A percentile compares a stretch with the other conserved stretches of the same genome.
These are phyloP conservation scores for Cladosporium sp. DNA, from an alignment of 2,329 filamentous ascomycete species.

Conservation along the genomic window DNA sequence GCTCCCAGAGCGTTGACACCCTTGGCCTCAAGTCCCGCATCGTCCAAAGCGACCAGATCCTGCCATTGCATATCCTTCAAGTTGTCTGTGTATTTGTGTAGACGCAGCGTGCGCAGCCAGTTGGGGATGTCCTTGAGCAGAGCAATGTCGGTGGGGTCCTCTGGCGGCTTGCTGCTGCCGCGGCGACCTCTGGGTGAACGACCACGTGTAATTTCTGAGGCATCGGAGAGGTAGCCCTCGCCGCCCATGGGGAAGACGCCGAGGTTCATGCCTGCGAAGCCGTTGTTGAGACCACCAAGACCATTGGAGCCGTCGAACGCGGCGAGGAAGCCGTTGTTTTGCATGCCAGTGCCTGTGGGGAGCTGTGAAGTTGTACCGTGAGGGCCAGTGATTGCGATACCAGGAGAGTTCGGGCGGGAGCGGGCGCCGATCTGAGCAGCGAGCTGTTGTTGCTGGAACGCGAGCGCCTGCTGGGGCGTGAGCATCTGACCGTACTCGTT, in stretches of 20 bases:
- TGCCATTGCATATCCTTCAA: conserved; percentile 97
- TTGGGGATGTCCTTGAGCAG: conserved; percentile 92
- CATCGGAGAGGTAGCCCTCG: conserved; percentile 90
- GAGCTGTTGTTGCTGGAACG: conserved; percentile 71
- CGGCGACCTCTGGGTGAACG: conserved; percentile 88
- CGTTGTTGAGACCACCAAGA: conserved; percentile 58
- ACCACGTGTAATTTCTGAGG: conserved; percentile 86
- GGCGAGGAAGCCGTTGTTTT: conserved; percentile 90
- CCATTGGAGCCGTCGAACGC: conserved; percentile 72
- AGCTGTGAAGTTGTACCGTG: conserved; percentile 49
- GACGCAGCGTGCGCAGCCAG: conserved; percentile 89
- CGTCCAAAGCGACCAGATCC: conserved; percentile 86
- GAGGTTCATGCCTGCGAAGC: conserved; percentile 70
- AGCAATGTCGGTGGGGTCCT: conserved; percentile 89
- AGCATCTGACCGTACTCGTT: conserved; percentile 89
- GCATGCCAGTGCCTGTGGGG: conserved; percentile 73
- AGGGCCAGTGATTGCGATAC: conserved; percentile 72
- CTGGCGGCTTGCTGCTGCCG: conserved; percentile 94
- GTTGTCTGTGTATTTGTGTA: conserved; percentile 99
- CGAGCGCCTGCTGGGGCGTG: conserved; percentile 57
- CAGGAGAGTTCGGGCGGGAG: conserved; percentile 87
- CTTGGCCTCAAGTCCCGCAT: conserved; percentile 86
- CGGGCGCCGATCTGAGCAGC: conserved; percentile 76
- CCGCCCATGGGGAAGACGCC: conserved; percentile 56
- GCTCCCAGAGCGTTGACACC: conserved; percentile 95